Conservation (phyloP, 371 early-diverging fungal genomes). For the Catenaria anguillulae region DNA sequence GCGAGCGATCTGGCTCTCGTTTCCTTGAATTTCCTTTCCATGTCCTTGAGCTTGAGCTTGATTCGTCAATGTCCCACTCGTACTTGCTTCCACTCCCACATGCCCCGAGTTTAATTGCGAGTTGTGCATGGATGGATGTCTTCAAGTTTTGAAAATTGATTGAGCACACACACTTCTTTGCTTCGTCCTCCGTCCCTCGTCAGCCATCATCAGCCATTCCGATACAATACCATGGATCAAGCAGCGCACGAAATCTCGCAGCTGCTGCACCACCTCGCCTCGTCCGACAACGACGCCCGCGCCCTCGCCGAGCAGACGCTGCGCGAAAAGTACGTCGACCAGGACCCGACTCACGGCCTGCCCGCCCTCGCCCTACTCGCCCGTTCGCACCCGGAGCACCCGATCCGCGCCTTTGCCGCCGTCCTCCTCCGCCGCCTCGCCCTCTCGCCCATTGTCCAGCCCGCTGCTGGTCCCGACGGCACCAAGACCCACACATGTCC, state of each 20-base stretch:
- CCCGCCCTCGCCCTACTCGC: constrained; percentile 49
- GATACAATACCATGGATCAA: no score
- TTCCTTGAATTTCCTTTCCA: no score
- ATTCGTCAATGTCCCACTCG: no score
- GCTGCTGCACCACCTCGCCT: constrained; percentile 28
- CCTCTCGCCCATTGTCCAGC: constrained; percentile 43
- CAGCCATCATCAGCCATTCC: no score
- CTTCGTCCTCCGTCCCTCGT: no score
- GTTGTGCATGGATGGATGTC: no score
- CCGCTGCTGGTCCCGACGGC: constrained; percentile 11
- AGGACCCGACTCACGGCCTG: constrained; percentile 49
- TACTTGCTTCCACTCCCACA: no score
- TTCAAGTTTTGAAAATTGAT: no score
- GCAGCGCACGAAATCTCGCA: constrained; percentile 10
- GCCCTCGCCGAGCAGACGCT: constrained; percentile 54
- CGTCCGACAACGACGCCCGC: constrained; percentile 38
- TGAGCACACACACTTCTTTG: no score
- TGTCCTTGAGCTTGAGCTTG: no score
- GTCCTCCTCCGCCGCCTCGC: constrained; percentile 78
- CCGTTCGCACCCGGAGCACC: constrained; percentile 24
- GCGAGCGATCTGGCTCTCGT: no score
- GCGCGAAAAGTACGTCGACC: constrained; percentile 50
- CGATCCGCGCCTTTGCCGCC: constrained; percentile 71
- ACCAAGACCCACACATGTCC: constrained; percentile 2
- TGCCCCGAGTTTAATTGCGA: no score